Evolutionary conservation across 345 rosid species (phyloP), one percentile per base, ranked within the genome.

Genomic region (Cardamine resedifolia): DNA sequence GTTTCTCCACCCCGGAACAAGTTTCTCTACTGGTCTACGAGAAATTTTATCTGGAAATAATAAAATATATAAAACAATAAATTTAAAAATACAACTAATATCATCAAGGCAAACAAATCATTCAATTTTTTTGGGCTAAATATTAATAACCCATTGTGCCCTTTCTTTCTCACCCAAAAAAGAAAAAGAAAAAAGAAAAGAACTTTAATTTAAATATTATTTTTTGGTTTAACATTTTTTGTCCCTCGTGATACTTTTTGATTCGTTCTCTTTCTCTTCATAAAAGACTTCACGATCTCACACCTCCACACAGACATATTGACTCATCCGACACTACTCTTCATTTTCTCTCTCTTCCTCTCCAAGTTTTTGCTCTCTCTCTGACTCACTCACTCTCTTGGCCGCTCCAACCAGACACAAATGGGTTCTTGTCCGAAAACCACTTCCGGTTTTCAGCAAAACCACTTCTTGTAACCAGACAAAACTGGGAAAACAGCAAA

Each of bases 351-450:
- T 28, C 68, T 47, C 71, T 27, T 12, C 24, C 10, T 62, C 57
- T 44, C 44, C 44, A 52, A 45, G 10, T 16, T 38, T 9, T n/a
- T 36, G 30, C 52, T 68, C 26, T 15, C 43, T 39, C 7, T 58
- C 66, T 60, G 0, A 4, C 20, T 68, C 55, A 7, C 73, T 56
- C 55, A 19, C 50, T 26, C 51, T 36, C 28, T 49, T 49, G 60
- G 68, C 34, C 18, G 20, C 63, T 48, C 39, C 57, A 18, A 19
- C 62, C 58, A 7, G 58, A 24, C 36, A 27, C 8, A 56, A 50
- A 86, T 86, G 93, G 80, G 70, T 44, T 64, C 73, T 75, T 68
- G 26, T 77, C 86, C 77, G 83, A 66, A 73, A 75, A 66, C 77
- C 28, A 41, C 74, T 70, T 61, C 66, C 66, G 49, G 51, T 62